Evolutionary conservation across 2,329 filamentous ascomycete genomes (phyloP), one percentile per base, ranked within the genome.

Genomic region (Beauveria scarabaeidicola): DNA sequence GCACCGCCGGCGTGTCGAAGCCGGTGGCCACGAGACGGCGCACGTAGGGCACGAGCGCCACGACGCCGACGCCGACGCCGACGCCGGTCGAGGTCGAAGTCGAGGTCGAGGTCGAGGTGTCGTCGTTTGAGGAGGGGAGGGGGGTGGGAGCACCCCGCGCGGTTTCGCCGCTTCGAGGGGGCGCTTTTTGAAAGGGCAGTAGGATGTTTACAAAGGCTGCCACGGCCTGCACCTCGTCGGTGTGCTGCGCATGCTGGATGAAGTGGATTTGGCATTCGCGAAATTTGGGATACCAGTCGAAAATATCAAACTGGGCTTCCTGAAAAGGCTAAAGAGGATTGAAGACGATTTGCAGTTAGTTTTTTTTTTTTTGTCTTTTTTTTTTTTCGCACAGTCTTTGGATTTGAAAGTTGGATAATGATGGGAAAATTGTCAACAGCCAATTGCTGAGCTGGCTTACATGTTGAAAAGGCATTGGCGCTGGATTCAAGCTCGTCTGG

Each of bases 251-350:
- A 69, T 93, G 86, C 68, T 97, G 90, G 68, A 97, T 78, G 70
- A 97, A 99, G 76, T 93, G 97, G 60, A 85, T 84, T 65, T 93
- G 86, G 74, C 94, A 99, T 64, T 86, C 91, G 73, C 94, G 88
- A 72, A 95, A 96, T 61, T 89, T 88, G 10, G 90, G 89, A 71
- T 96, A 89, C 94, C 94, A 97, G 62, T 91, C 89, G 70, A 97
- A 88, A 64, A 97, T 89, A 72, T 93, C 89, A 73, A 92, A 87
- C 52, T 79, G 74, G 56, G 71, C 69, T 62, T 78, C 75, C 62
- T 76, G 71, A 62, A 80, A 78, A 7, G 76, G 74, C 78, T 80
- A 15, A 10, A 21, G 1, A 27, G 3, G 5, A 48, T 3, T 3
- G 1, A n/a, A 21, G 8, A 15, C 2, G 17, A 8, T 13, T 43